phyloP scores from a whole-genome alignment of 116 monocot species.

The Iris pallida region DNA sequence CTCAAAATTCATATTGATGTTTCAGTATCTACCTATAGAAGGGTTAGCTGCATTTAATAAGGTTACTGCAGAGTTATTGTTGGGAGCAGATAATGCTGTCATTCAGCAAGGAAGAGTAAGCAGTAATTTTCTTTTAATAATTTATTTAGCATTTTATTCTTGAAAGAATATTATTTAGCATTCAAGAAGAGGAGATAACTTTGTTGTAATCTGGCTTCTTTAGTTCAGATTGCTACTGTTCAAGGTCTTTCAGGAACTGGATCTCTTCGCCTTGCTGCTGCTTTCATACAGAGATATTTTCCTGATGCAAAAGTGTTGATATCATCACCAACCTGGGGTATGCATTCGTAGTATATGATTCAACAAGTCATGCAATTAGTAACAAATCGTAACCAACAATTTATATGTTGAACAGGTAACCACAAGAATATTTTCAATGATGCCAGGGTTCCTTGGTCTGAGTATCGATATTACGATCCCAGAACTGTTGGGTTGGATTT shows the following conservation, averaged over 20 bases:
- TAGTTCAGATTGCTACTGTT: conserved; percentile 75
- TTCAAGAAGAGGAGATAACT: neutral
- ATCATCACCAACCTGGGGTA: conserved; percentile 98
- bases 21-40: conserved; percentile 99
- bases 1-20: conserved; percentile 6
- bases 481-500: conserved; percentile 97
- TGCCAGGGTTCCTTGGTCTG: conserved; percentile 95
- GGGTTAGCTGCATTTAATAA: conserved; percentile 96
- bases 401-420: conserved; percentile 61
- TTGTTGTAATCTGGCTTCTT: conserved; percentile 3
- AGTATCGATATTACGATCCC: conserved; percentile 94
- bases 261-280: conserved; percentile 97
- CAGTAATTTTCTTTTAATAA: neutral
- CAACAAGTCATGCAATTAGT: neutral
- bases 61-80: conserved; percentile 79
- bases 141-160: neutral
- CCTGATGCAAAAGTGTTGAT: conserved; percentile 90
- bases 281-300: conserved; percentile 97
- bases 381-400: neutral
- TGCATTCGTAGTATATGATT: neutral
- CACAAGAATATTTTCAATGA: conserved; percentile 99
- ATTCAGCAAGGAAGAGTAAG: conserved; percentile 70
- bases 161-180: neutral
- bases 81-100: conserved; percentile 83
- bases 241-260: conserved; percentile 99